Conservation (phyloP, 768 basidiomycete genomes). For the Phanerochaete carnosa region DNA sequence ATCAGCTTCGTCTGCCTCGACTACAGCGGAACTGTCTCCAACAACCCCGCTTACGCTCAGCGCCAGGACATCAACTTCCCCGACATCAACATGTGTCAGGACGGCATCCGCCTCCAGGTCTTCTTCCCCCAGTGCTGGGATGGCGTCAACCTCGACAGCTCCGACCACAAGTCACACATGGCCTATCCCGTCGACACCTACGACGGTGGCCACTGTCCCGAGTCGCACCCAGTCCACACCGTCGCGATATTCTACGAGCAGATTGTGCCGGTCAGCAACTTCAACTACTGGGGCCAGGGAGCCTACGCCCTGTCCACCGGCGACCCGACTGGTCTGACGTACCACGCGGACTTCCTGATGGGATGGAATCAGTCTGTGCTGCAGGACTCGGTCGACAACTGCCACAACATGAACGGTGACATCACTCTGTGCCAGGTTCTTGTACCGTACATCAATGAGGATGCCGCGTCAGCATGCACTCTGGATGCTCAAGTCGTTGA, state of each 20-base stretch:
- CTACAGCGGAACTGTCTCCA: conserved; percentile 17
- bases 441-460: conserved; percentile 17
- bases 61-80: conserved; percentile 15
- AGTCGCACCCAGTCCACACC: conserved; percentile 21
- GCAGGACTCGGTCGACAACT: conserved; percentile 22
- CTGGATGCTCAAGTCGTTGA: conserved; percentile 16
- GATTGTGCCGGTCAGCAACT: conserved; percentile 13
- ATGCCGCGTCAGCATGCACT: conserved; percentile 17
- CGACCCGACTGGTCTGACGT: conserved; percentile 21
- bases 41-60: conserved; percentile 17
- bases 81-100: conserved; percentile 19
- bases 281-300: conserved; percentile 16
- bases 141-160: conserved; percentile 34
- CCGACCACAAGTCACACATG: conserved; percentile 38
- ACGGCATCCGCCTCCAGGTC: conserved; percentile 27
- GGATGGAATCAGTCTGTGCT: conserved; percentile 21
- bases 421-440: conserved; percentile 19
- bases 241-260: conserved; percentile 25
- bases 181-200: conserved; percentile 28
- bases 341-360: conserved; percentile 24
- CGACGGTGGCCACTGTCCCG: conserved; percentile 22
- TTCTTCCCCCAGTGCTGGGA: conserved; percentile 38
- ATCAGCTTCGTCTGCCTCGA: conserved; percentile 32
- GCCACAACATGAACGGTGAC: conserved; percentile 22
- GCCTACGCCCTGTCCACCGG: conserved; percentile 22